Base-by-base conservation (phyloP, 2,329 filamentous ascomycete species). In the Acarospora socialis region DNA sequence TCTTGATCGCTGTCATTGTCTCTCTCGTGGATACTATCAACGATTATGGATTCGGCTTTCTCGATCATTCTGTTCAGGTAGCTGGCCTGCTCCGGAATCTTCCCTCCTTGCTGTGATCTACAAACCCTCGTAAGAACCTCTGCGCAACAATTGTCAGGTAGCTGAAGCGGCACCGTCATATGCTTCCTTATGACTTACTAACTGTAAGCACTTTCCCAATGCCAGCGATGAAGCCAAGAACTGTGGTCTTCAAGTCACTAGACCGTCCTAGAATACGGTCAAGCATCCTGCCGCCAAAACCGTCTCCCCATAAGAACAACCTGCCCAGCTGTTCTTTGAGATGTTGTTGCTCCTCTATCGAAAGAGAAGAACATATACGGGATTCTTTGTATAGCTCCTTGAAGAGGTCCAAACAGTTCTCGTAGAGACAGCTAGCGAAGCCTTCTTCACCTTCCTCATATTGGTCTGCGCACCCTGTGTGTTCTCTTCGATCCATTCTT, bases 271-370 rank as follows among this genome's bases (percentile, higher is more conserved):
- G 15, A 17, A 27, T 29, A 8, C 12, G 5, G 16, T 39, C 40
- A n/a, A 42, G 28, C 18, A 29, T 16, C 2, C 33, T 31, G 5
- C 22, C 13, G 5, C 15, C n/a, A n/a, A 41, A 29, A 2, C 17
- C 30, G 3, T 43, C 29, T 4, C 36, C 33, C 39, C 40, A 43
- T 4, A 43, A 20, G 23, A 34, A 33, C 5, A 44, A 22, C 7
- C 28, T 33, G 4, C 21, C 33, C 3, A 41, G 28, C 21, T 41
- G 30, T 4, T 33, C 21, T 19, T 21, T 21, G 17, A 33, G 21
- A 6, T 9, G 9, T 7, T 35, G 10, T 13, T 16, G 14, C 12
- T 23, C 19, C 7, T 18, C 14, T 21, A 28, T 33, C n/a, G 14
- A 5, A 17, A 19, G 13, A 3, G 4, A n/a, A 4, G 21, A 15